Base-by-base conservation (phyloP, 2,329 filamentous ascomycete genomes). In the Penicillium thymicola region DNA sequence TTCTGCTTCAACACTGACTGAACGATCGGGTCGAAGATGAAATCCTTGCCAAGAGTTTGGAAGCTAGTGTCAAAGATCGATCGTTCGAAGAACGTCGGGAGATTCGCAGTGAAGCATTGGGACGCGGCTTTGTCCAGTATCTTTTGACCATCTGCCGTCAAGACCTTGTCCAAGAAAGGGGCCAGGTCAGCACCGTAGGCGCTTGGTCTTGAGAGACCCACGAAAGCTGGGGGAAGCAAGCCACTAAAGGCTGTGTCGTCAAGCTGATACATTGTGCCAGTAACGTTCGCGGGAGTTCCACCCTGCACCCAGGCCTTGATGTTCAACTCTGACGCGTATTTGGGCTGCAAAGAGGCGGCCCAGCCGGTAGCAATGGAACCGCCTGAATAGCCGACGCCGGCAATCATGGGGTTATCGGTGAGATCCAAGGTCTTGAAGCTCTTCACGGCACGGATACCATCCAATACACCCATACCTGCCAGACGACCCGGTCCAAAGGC, bases 351-450 rank as follows among this genome's bases (percentile, higher is more conserved):
- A 48, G 84, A 81, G 16, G 79, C 77, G 0, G 82, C 82, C 73
- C 77, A 82, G 30, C 79, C 80, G 3, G 72, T 78, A 0, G 81
- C 81, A 18, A 84, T 63, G 0, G 78, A 75, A 7, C 82, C 82
- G 6, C 83, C 83, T 0, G 79, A 82, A 62, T 84, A 85, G 0
- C 83, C 83, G 74, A 78, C 81, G 34, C 82, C 70, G 9, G 78
- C 76, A 44, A 66, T 61, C 53, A 62, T 63, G 5, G 66, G 67
- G 0, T 45, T 56, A 16, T 41, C 30, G 4, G 28, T 62, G n/a
- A 69, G 52, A 16, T 60, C 61, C 9, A 68, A 51, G 0, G 44
- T 51, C 14, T 60, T 38, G 42, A 78, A 72, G 9, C 63, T 70
- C 0, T 74, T 67, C 14, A 78, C 78, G 10, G 64, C 64, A 40